Evolutionary conservation across 805 yeast species (phyloP).

Genomic region (Metschnikowia corniflorae): DNA sequence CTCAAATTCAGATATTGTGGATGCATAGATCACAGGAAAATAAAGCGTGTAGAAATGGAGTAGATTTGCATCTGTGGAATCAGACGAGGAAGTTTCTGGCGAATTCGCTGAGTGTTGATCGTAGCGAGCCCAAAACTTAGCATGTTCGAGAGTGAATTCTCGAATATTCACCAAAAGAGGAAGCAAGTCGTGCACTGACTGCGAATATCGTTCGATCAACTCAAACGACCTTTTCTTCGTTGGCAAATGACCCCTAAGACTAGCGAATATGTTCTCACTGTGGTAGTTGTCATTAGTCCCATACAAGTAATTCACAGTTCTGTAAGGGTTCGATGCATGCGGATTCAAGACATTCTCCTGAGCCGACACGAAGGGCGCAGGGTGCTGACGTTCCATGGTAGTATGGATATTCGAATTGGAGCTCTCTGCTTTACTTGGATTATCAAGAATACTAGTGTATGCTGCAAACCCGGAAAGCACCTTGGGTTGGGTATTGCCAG

Average conservation of each 20-base stretch:
- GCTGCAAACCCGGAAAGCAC: too few relatives aligned
- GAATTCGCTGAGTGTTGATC: constrained; percentile 15
- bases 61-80: constrained; percentile 28
- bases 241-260: constrained; percentile 37
- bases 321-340: constrained; percentile 32
- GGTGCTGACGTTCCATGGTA: too few relatives aligned
- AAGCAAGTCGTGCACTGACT: constrained; percentile 53
- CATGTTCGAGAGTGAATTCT: constrained; percentile 45
- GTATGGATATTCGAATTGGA: too few relatives aligned
- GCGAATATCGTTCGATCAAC: constrained; percentile 45
- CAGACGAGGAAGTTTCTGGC: constrained; percentile 10
- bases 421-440: constrained; percentile 8
- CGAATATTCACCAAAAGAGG: constrained; percentile 48
- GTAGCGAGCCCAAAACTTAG: constrained; percentile 43
- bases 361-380: constrained; percentile 1
- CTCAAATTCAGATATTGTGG: constrained; percentile 57
- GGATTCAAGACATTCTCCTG: constrained; percentile 27
- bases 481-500: too few relatives aligned
- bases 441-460: constrained; percentile 19
- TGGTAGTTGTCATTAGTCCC: constrained; percentile 40
- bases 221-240: constrained; percentile 43
- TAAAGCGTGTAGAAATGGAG: constrained; percentile 46
- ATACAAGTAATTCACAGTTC: constrained; percentile 31
- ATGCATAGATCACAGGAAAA: constrained; percentile 55
- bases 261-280: constrained; percentile 31